phyloP scores from a whole-genome alignment of 176 grass and related monocot genomes.

The Hordeum vulgare region DNA sequence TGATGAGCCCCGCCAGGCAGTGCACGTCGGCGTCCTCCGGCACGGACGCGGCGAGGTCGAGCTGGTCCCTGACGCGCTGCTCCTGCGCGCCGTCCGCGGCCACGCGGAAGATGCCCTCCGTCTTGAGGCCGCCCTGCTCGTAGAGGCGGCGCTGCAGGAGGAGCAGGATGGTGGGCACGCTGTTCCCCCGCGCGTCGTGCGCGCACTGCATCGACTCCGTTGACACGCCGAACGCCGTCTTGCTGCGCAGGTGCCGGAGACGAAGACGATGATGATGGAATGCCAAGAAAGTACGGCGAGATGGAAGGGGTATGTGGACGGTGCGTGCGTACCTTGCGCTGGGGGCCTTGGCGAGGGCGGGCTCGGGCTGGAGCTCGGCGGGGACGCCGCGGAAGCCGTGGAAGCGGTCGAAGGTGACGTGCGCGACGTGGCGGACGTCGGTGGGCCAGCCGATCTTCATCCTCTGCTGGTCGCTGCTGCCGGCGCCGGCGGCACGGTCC shows the following conservation, averaged over 20 bases:
- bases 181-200: conserved; percentile 50
- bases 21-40: conserved; percentile 60
- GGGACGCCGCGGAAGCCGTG: conserved; percentile 81
- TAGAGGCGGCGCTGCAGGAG: conserved; percentile 60
- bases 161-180: conserved; percentile 60
- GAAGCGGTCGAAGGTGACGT: conserved; percentile 90
- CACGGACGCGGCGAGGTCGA: conserved; percentile 56
- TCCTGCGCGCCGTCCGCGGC: conserved; percentile 64
- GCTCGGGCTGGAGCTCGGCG: conserved; percentile 55
- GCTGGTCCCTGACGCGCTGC: conserved; percentile 46
- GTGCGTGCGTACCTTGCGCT: conserved; percentile 45
- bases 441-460: conserved; percentile 83
- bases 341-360: conserved; percentile 30
- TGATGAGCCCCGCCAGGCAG: conserved; percentile 76
- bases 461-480: not conserved
- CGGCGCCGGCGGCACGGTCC: not conserved
- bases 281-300: not conserved
- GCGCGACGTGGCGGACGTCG: conserved; percentile 72
- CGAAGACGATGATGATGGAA: not conserved
- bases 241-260: not conserved
- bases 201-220: conserved; percentile 89
- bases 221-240: conserved; percentile 71
- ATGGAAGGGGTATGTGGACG: not conserved
- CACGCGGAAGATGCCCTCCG: conserved; percentile 84
- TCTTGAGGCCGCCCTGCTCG: conserved; percentile 41